These are phyloP conservation scores for Xerocomellus intermedius DNA, from an alignment of 768 basidiomycete genomes.

Conservation along the genomic window DNA sequence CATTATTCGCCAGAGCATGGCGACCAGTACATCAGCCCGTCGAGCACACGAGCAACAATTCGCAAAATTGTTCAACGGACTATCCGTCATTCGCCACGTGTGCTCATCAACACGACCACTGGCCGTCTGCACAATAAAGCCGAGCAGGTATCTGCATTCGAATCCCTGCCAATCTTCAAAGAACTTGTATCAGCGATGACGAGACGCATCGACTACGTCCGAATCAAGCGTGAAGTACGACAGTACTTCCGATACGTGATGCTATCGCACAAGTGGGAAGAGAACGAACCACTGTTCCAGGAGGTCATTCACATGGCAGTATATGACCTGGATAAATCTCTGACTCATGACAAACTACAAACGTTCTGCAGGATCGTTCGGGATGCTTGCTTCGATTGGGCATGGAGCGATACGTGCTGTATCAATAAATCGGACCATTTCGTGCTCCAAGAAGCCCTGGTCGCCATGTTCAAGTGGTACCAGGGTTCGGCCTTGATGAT, in stretches of 20 bases:
- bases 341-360: neutral
- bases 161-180: neutral
- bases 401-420: neutral
- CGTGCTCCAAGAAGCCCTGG: neutral
- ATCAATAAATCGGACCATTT: neutral
- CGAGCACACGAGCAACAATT: neutral
- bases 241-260: neutral
- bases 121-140: neutral
- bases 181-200: neutral
- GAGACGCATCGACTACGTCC: neutral
- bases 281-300: neutral
- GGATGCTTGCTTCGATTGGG: neutral
- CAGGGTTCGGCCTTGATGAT: neutral
- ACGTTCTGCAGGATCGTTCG: neutral
- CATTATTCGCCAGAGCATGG: neutral
- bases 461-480: neutral
- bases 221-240: constrained; percentile 1
- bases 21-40: neutral
- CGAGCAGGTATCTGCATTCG: neutral
- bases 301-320: neutral
- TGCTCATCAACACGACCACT: neutral
- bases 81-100: neutral
- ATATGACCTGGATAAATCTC: neutral
- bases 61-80: neutral
- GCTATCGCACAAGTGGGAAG: constrained; percentile 2